Evolutionary conservation across 495 filamentous ascomycete genomes (phyloP).

Genomic region (Tuber magnatum): DNA sequence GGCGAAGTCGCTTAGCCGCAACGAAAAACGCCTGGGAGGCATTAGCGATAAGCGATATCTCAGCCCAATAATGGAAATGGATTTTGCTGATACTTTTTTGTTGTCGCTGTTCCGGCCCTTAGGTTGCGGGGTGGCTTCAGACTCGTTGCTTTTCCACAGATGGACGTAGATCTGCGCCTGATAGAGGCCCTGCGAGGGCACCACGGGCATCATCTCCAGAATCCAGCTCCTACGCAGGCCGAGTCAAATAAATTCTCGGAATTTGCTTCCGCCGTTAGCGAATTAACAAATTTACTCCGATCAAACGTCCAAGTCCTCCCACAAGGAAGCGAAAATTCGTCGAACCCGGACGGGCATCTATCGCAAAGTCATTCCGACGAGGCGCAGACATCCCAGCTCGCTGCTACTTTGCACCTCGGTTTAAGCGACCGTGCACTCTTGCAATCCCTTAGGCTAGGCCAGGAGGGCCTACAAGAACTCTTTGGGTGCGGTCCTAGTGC

Average conservation of each 20-base stretch:
- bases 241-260: background rate
- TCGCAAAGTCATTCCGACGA: background rate
- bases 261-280: background rate
- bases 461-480: background rate
- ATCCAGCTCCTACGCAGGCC: background rate
- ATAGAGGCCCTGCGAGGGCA: background rate
- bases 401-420: background rate
- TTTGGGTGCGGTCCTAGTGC: background rate
- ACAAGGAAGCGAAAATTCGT: background rate
- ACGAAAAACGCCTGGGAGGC: background rate
- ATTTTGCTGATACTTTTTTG: background rate
- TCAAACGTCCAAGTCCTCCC: background rate
- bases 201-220: background rate
- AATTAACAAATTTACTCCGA: background rate
- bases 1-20: background rate
- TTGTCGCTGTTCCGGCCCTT: background rate
- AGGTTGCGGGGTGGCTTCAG: background rate
- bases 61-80: background rate
- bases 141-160: background rate
- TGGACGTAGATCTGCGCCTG: background rate
- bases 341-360: background rate
- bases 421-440: background rate
- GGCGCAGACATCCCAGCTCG: background rate
- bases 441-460: background rate
- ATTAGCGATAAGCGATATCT: background rate